phyloP scores from a whole-genome alignment of 1,284 basidiomycete genomes.

The Ceratobasidium sp. region DNA sequence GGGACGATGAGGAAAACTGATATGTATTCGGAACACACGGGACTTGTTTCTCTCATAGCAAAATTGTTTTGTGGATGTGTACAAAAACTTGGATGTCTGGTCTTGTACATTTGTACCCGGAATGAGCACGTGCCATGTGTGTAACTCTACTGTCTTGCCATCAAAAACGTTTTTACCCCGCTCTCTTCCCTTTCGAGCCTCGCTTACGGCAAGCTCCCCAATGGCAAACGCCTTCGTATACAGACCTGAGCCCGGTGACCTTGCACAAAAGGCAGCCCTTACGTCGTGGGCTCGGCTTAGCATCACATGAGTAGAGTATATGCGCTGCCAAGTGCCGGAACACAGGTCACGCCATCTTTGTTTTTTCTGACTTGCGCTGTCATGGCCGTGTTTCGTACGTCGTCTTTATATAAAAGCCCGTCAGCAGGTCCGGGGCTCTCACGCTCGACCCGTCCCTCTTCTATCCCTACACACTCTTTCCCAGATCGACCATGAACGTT shows the following conservation, averaged over 20 bases:
- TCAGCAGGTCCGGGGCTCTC: not conserved
- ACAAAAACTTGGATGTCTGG: not conserved
- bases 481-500: constrained; percentile 29
- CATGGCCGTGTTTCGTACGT: constrained; percentile 14
- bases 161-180: constrained; percentile 19
- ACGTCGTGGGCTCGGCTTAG: constrained; percentile 18
- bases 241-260: constrained; percentile 18
- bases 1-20: constrained; percentile 21
- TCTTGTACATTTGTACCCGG: not conserved
- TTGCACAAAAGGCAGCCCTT: constrained; percentile 2
- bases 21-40: not conserved
- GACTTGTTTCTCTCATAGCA: not conserved
- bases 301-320: constrained; percentile 27
- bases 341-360: constrained; percentile 40
- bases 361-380: constrained; percentile 9
- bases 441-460: constrained; percentile 16
- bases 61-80: not conserved
- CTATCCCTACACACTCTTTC: constrained; percentile 7
- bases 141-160: not conserved
- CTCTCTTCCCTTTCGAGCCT: constrained; percentile 12
- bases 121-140: constrained; percentile 12
- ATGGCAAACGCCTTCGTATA: not conserved
- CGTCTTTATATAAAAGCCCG: constrained; percentile 24
- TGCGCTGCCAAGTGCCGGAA: constrained; percentile 40
- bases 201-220: constrained; percentile 22